Conservation (phyloP, 805 yeast species). For the Teunomyces stri region DNA sequence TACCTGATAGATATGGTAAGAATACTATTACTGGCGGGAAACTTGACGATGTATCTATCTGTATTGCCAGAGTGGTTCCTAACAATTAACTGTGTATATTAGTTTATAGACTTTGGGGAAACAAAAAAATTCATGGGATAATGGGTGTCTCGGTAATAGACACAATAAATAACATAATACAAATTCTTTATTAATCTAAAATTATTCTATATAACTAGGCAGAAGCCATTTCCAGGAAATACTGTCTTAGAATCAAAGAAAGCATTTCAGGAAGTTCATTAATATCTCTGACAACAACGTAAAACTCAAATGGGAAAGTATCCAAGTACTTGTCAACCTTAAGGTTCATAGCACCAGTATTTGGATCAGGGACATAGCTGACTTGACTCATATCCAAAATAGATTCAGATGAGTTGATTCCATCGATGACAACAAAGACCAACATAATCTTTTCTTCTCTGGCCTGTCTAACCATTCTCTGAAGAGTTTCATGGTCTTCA, state of each 20-base stretch:
- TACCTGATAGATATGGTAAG: constrained; percentile 32
- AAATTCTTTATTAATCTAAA: not conserved
- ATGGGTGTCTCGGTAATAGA: not conserved
- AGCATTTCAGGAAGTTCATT: constrained; percentile 89
- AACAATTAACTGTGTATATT: constrained; percentile 4
- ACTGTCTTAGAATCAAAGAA: constrained; percentile 85
- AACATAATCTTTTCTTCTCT: constrained; percentile 91
- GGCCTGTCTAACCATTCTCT: constrained; percentile 84
- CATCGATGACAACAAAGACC: constrained; percentile 92
- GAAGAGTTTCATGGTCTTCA: constrained; percentile 85
- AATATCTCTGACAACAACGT: constrained; percentile 88
- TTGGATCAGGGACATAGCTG: constrained; percentile 63
- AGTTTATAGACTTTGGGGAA: constrained; percentile 1
- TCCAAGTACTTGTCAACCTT: constrained; percentile 84
- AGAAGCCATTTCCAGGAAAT: constrained; percentile 63
- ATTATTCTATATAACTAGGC: constrained; percentile 1
- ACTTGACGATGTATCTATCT: constrained; percentile 52
- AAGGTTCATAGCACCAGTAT: constrained; percentile 65
- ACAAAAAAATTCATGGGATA: not conserved
- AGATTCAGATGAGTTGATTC: constrained; percentile 78
- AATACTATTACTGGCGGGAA: constrained; percentile 49
- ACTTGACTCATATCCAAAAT: constrained; percentile 95
- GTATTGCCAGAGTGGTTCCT: constrained; percentile 43
- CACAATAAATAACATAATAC: constrained; percentile 1
- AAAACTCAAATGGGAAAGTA: constrained; percentile 94